Percentiles rank a stretch among this genome's conserved stretches.
phyloP scores from a whole-genome alignment of 257 asterid species.

The Nicotiana knightiana region DNA sequence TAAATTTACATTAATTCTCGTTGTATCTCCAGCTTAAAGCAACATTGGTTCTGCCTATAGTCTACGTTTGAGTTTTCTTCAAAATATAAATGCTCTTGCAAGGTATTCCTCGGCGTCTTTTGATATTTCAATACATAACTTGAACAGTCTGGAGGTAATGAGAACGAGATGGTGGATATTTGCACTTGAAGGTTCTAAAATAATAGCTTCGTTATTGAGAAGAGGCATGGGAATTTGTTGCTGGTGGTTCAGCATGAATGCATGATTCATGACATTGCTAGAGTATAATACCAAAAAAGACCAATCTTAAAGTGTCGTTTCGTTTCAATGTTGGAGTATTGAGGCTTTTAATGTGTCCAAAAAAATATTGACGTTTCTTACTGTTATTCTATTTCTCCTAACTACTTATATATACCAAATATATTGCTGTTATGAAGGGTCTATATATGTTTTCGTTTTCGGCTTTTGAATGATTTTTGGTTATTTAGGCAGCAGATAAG shows the following conservation, averaged over 20 bases:
- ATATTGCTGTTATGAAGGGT: not conserved
- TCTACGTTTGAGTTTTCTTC: not conserved
- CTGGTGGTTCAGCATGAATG: not conserved
- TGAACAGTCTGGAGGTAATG: too few species aligned
- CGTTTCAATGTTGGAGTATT: not conserved
- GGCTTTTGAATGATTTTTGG: not conserved
- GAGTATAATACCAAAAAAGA: not conserved
- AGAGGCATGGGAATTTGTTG: not conserved
- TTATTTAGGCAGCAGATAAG: constrained; percentile 66
- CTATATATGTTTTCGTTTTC: not conserved
- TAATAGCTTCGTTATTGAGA: not conserved
- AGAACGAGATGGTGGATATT: too few species aligned
- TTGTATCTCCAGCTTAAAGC: not conserved
- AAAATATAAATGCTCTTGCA: not conserved
- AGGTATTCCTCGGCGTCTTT: not conserved
- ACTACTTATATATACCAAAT: not conserved
- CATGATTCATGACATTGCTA: not conserved
- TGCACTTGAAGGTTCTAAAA: not conserved
- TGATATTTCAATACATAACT: not conserved
- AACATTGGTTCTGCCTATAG: not conserved
- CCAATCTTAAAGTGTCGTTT: not conserved
- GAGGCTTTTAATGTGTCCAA: not conserved
- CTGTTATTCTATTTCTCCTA: not conserved
- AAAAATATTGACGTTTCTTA: not conserved
- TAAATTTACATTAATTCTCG: not conserved